Evolutionary conservation across 2,329 filamentous ascomycete species (phyloP), one percentile per base, ranked within the genome.

Genomic region (Sporothrix schenckii): DNA sequence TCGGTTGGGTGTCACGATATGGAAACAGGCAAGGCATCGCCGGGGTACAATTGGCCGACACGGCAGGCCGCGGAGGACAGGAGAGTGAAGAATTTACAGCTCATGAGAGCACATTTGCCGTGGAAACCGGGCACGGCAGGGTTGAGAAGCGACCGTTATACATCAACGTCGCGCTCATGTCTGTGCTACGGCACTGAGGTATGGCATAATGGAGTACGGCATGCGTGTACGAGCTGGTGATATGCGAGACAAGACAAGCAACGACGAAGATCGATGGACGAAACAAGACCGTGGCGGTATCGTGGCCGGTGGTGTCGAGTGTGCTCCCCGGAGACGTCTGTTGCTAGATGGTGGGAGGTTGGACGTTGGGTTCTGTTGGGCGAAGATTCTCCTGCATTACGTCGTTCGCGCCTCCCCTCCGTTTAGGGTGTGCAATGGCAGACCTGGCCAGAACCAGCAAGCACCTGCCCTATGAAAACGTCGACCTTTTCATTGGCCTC

Each of bases 1-100:
- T 49, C 66, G 52, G 66, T 53, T 53, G 66, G 52, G 34, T 58
- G 66, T 49, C 52, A 58, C 66, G 19, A 24, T 16, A 4, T 34
- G 52, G 39, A 66, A 66, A 39, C 63, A 52, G 27, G 44, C 27
- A 66, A 52, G 44, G 47, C 30, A 16, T 19, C 10, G n/a, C 16
- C 24, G 27, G 63, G 53, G 63, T 47, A 53, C 63, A 66, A 21
- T 24, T 24, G 27, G 7, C 63, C 47, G 19, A 21, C 63, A 66
- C 44, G 39, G 11, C 27, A 52, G 27, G 27, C 11, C 61, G 27
- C 44, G 24, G 24, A 65, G 21, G 52, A 24, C 21, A 24, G 21
- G 21, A 27, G 4, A 19, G 52, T 11, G n/a, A 24, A 34, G 13
- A 5, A 41, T 2, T 19, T 4, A 52, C 9, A 21, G 39, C 14